Percentiles rank a stretch among this genome's conserved stretches.
These are phyloP conservation scores for Sugiyamaella xylanicola DNA, from an alignment of 1,139 yeast species.

Conservation along the genomic window DNA sequence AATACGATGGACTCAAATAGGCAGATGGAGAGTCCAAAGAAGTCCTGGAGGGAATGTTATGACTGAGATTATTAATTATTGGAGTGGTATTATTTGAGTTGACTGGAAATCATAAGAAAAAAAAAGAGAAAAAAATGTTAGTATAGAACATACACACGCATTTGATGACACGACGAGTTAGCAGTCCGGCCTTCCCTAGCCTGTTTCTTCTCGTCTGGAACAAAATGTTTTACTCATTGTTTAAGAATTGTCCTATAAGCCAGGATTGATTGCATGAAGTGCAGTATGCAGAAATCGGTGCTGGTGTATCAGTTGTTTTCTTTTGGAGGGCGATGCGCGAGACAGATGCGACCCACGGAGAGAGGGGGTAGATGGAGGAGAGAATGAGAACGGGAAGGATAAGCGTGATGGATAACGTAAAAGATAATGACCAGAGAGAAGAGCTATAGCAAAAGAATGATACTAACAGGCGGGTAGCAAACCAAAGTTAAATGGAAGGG, in stretches of 20 bases:
- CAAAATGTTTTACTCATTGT: slow-evolving; percentile 15
- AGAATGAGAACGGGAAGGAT: neutral
- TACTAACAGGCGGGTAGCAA: too few relatives aligned
- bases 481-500: too few relatives aligned
- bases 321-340: slow-evolving; percentile 2
- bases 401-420: too few relatives aligned
- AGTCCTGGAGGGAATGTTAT: slow-evolving; percentile 5
- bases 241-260: slow-evolving; percentile 4
- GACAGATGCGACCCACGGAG: neutral
- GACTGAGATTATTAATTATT: slow-evolving; percentile 6
- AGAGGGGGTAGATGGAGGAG: neutral
- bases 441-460: too few relatives aligned
- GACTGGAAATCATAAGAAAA: slow-evolving; percentile 3
- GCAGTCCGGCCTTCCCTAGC: neutral
- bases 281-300: slow-evolving; percentile 14
- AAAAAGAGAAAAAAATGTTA: slow-evolving; percentile 12
- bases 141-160: slow-evolving; percentile 14
- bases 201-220: neutral
- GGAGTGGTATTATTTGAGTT: slow-evolving; percentile 4
- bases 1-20: slow-evolving; percentile 9
- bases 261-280: slow-evolving; percentile 9
- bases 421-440: too few relatives aligned
- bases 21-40: slow-evolving; percentile 13
- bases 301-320: slow-evolving; percentile 11
- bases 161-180: slow-evolving; percentile 3